Evolutionary conservation across 2,329 filamentous ascomycete genomes (phyloP), one percentile per base, ranked within the genome.

Genomic region (Aspergillus pseudotamarii): DNA sequence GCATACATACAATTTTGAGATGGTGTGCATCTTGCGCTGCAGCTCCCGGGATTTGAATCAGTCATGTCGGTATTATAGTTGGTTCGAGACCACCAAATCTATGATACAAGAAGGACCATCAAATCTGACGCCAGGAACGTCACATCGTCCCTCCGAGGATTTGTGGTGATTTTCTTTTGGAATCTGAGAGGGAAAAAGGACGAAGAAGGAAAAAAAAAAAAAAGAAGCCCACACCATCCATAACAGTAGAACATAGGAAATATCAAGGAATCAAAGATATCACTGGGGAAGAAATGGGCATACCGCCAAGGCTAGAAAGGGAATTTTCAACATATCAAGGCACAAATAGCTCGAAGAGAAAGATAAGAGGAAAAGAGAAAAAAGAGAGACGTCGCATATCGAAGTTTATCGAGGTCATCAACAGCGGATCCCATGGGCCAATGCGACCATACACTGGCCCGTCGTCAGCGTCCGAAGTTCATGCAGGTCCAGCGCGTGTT

Each of bases 191-290:
- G 11, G 11, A 38, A 41, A 21, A 32, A n/a, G 26, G 23, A 26
- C 26, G 2, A 8, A 56, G 23, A 28, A 38, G 34, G 54, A 56
- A 56, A 38, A 36, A 38, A 56, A 26, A 59, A n/a, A n/a, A n/a
- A n/a, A n/a, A n/a, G n/a, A 16, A 59, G 16, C 28, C 48, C 48
- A 61, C 54, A 30, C 59, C 54, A 48, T 53, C 54, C 59, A 53
- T 55, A 58, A 53, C 46, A 16, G 60, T 46, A 60, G 30, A 57
- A 71, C 68, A 71, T 70, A 72, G 66, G 68, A 72, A 72, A 75
- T 66, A 62, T 58, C 53, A 53, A 63, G 64, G 66, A 71, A 69
- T 68, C 63, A 69, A 71, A 69, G 38, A 41, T 41, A 32, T 67
- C 70, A 72, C 61, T 61, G 60, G 26, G 60, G 60, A 41, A 21